A percentile compares a stretch with the other conserved stretches of the same genome.
Evolutionary conservation across 306 rosid species (phyloP).

Genomic region (Lathyrus oleraceus): DNA sequence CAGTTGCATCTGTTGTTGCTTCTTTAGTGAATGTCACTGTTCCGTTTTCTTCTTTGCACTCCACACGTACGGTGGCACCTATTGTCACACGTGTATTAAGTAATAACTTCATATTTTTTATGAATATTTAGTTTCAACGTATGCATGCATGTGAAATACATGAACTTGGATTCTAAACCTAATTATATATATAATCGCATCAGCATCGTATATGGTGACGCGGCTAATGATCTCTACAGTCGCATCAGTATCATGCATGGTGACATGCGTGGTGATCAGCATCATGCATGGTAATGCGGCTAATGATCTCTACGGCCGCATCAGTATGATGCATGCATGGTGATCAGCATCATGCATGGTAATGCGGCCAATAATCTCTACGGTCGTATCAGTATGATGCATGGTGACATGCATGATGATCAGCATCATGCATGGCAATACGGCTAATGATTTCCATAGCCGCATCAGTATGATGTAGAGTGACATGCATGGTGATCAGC

Average conservation of each 20-base stretch:
- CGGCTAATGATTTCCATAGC: too few species aligned
- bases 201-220: not conserved
- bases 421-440: too few species aligned
- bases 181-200: too few species aligned
- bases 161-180: not conserved
- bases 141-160: not conserved
- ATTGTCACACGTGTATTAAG: not conserved
- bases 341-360: too few species aligned
- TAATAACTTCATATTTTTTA: not conserved
- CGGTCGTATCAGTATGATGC: too few species aligned
- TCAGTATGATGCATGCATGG: too few species aligned
- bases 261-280: too few species aligned
- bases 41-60: conserved; percentile 50
- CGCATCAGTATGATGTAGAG: not conserved
- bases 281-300: too few species aligned
- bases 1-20: conserved; percentile 41
- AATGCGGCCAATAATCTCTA: too few species aligned
- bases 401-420: too few species aligned
- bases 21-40: conserved; percentile 46
- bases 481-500: too few species aligned
- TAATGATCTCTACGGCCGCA: too few species aligned
- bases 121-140: not conserved
- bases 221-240: not conserved
- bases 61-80: conserved; percentile 62
- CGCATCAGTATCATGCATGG: not conserved